Conservation (phyloP, 2,329 filamentous ascomycete genomes). For the Pseudogymnoascus sp. region DNA sequence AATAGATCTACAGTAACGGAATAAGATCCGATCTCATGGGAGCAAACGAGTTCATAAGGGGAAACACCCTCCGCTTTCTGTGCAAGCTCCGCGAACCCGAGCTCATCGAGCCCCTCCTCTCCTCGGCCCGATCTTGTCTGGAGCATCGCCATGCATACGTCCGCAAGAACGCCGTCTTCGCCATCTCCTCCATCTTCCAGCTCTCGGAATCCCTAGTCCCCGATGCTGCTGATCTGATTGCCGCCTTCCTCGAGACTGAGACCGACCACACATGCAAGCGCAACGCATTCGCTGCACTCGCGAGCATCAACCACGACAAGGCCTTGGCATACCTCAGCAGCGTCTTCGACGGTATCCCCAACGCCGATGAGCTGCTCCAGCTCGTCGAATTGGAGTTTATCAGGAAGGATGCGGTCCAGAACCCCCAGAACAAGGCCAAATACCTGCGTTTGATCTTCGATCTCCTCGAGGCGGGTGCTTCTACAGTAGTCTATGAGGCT, state of each 20-base stretch:
- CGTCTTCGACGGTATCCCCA: slow-evolving; percentile 88
- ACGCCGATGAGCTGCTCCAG: slow-evolving; percentile 88
- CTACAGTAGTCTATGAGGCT: slow-evolving; percentile 95
- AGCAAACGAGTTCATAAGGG: slow-evolving; percentile 98
- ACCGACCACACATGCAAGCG: slow-evolving; percentile 94
- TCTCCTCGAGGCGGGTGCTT: slow-evolving; percentile 82
- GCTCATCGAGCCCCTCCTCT: slow-evolving; percentile 90
- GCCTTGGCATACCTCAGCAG: slow-evolving; percentile 79
- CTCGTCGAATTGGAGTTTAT: slow-evolving; percentile 96
- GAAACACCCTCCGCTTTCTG: slow-evolving; percentile 95
- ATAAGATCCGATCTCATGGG: slow-evolving; percentile 94
- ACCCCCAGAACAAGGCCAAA: slow-evolving; percentile 88
- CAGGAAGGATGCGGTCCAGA: slow-evolving; percentile 90
- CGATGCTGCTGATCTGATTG: slow-evolving; percentile 86
- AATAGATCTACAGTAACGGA: slow-evolving; percentile 61
- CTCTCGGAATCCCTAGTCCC: slow-evolving; percentile 89
- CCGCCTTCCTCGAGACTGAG: slow-evolving; percentile 81
- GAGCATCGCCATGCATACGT: slow-evolving; percentile 97
- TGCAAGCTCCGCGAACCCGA: slow-evolving; percentile 94
- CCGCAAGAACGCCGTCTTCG: slow-evolving; percentile 95
- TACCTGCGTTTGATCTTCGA: slow-evolving; percentile 96
- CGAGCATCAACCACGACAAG: slow-evolving; percentile 87
- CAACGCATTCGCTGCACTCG: slow-evolving; percentile 89
- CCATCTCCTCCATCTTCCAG: slow-evolving; percentile 82
- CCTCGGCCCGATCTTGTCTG: slow-evolving; percentile 82